Base-by-base conservation (phyloP, 2,329 filamentous ascomycete species). In the Alternaria sp. region DNA sequence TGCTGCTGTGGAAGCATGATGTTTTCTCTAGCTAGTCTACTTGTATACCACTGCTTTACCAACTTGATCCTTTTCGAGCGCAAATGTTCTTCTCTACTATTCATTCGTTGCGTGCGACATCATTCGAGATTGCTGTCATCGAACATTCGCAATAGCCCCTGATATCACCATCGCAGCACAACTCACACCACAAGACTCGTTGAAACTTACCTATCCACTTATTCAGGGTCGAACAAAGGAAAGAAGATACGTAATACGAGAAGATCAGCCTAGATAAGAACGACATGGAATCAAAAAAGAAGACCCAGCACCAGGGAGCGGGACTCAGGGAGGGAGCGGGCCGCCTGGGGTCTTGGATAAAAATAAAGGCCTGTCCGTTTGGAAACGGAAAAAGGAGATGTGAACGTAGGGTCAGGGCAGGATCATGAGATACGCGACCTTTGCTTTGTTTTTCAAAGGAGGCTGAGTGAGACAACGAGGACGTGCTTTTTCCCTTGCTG, bases 1-100 rank as follows among this genome's bases (percentile, higher is more conserved):
- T 38, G 63, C 49, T 49, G 60, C 52, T 30, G 51, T 30, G 9
- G 66, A 67, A 41, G 55, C 57, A 38, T 68, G 45, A 46, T 12
- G 20, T 18, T 36, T 48, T 48, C 22, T 30, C 32, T 3, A 41
- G 36, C 32, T 5, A 41, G 36, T 41, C n/a, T 52, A 52, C 36
- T 3, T 28, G 12, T 41, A 52, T 22, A 52, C 36, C 50, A 52
- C 22, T 18, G 10, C 25, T 36, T n/a, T 38, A 38, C 20, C 9
- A 3, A 36, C 16, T 27, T 11, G 22, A 16, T 52, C 18, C 34
- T 41, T 52, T 22, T 28, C 7, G 36, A 18, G n/a, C 36, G 8
- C 36, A 6, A 38, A 18, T n/a, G 16, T 38, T 38, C 34, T 38
- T n/a, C 34, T 18, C 18, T 16, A 40, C n/a, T 20, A 14, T 52